These are phyloP conservation scores for Pseudocercospora fuligena DNA, from an alignment of 2,329 filamentous ascomycete genomes.

Conservation along the genomic window DNA sequence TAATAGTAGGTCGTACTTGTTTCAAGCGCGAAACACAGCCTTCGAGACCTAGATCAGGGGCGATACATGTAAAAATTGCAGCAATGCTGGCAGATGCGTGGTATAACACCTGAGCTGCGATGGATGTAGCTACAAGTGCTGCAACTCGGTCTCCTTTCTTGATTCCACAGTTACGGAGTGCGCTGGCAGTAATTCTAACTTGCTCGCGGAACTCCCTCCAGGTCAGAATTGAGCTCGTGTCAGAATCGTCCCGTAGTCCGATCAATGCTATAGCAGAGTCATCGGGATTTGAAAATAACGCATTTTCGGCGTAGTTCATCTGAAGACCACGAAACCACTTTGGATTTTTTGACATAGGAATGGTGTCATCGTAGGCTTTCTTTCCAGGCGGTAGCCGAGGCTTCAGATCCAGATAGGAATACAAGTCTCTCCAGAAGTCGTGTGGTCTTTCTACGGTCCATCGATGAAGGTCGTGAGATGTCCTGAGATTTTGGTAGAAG, in stretches of 20 bases:
- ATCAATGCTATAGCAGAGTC: conserved; percentile 45
- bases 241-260: conserved; percentile 46
- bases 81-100: conserved; percentile 48
- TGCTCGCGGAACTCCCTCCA: conserved; percentile 48
- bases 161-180: conserved; percentile 45
- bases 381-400: conserved; percentile 41
- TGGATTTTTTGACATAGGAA: conserved; percentile 45
- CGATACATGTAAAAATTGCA: conserved; percentile 51
- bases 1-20: conserved; percentile 47
- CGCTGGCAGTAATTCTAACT: conserved; percentile 45
- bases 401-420: conserved; percentile 44
- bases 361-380: conserved; percentile 45
- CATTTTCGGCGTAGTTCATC: conserved; percentile 50
- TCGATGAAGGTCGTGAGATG: conserved; percentile 45
- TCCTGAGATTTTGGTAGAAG: conserved; percentile 32
- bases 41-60: conserved; percentile 48
- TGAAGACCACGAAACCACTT: conserved; percentile 46
- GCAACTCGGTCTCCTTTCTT: conserved; percentile 46
- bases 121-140: conserved; percentile 50
- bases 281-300: conserved; percentile 44
- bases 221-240: conserved; percentile 45
- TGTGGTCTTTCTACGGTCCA: conserved; percentile 49
- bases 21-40: conserved; percentile 46
- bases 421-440: conserved; percentile 52
- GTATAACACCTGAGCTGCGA: conserved; percentile 49